A percentile compares a stretch with the other conserved stretches of the same genome.
phyloP scores from a whole-genome alignment of 163 green algal species.

The Scenedesmus sp. region DNA sequence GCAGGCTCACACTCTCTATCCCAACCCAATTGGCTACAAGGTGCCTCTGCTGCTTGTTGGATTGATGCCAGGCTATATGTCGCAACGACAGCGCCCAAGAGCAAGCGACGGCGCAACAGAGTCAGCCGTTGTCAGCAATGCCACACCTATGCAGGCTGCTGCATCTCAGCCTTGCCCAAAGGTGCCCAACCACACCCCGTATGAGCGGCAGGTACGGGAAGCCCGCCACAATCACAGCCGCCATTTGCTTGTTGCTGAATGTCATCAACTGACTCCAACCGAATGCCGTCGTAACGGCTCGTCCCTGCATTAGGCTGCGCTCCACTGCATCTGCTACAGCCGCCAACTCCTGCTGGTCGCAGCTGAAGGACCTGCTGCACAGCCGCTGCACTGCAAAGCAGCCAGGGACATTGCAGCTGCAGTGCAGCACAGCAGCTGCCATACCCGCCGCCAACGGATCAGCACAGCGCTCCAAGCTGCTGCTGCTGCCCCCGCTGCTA shows the following conservation, averaged over 20 bases:
- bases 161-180: conserved; percentile 2
- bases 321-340: conserved; percentile 9
- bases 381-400: conserved; percentile 15
- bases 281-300: not conserved
- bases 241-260: not conserved
- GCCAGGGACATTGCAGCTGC: not conserved
- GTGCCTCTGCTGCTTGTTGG: too few species aligned
- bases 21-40: too few species aligned
- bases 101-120: too few species aligned
- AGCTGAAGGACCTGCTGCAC: not conserved
- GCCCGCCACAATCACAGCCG: not conserved
- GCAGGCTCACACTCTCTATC: too few species aligned
- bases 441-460: not conserved
- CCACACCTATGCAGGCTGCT: not conserved
- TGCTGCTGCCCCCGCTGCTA: not conserved
- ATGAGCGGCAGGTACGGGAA: conserved; percentile 5
- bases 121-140: too few species aligned
- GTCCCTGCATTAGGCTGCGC: conserved; percentile 5
- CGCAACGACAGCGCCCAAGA: too few species aligned
- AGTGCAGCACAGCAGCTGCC: not conserved
- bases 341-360: not conserved
- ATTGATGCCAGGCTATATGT: too few species aligned
- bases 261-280: not conserved
- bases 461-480: not conserved
- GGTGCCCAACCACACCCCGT: not conserved